Conservation (phyloP, 1,139 yeast species). For the Debaryomycetaceae sp. region DNA sequence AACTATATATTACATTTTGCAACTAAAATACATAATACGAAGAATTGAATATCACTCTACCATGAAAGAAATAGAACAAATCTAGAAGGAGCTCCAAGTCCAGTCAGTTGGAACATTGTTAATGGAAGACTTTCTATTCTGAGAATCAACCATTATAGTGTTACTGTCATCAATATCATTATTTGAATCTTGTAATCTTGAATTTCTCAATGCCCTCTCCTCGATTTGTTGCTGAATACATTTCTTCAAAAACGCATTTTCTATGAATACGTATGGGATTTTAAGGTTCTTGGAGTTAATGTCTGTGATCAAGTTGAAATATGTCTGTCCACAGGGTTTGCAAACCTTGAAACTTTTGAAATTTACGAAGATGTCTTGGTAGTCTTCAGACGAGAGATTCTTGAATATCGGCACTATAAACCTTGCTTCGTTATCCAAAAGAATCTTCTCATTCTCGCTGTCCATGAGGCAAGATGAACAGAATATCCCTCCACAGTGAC, state of each 20-base stretch:
- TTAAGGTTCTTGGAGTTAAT: slow-evolving; percentile 18
- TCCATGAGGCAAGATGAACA: slow-evolving; percentile 31
- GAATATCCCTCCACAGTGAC: slow-evolving; percentile 41
- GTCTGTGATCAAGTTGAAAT: slow-evolving; percentile 25
- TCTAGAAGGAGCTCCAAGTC: slow-evolving; percentile 51
- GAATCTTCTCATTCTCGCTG: slow-evolving; percentile 16
- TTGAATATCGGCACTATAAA: slow-evolving; percentile 35
- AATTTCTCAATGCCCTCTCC: not conserved
- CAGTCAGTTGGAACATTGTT: slow-evolving; percentile 36
- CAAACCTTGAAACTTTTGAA: slow-evolving; percentile 35
- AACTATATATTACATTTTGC: not conserved
- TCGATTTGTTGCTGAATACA: not conserved
- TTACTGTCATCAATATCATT: slow-evolving; percentile 2
- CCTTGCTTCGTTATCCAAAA: slow-evolving; percentile 33
- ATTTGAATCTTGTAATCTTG: not conserved
- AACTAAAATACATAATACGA: not conserved
- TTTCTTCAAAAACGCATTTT: slow-evolving; percentile 33
- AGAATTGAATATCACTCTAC: slow-evolving; percentile 1
- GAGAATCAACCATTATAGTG: slow-evolving; percentile 4
- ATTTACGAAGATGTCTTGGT: slow-evolving; percentile 7
- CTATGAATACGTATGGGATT: slow-evolving; percentile 33
- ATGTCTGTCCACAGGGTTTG: slow-evolving; percentile 34
- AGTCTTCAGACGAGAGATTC: slow-evolving; percentile 12
- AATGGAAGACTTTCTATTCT: slow-evolving; percentile 9
- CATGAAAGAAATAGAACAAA: not conserved